These are phyloP conservation scores for Scheffersomyces spartinae DNA, from an alignment of 805 yeast genomes.

Conservation along the genomic window DNA sequence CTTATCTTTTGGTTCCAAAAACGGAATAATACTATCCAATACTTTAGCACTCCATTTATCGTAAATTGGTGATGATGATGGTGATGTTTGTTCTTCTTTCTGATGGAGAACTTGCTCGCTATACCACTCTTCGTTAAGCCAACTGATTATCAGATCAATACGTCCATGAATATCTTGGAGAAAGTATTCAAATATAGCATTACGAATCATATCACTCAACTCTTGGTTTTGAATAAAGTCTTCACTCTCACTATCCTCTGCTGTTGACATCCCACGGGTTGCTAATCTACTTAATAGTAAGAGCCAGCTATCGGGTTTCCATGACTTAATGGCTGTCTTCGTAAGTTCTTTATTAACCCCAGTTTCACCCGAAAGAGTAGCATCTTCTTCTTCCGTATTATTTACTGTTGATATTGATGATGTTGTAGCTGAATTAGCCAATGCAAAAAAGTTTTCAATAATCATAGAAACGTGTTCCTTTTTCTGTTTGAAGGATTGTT, in stretches of 20 bases:
- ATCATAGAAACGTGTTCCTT: conserved; percentile 45
- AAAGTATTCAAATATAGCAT: conserved; percentile 60
- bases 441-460: conserved; percentile 44
- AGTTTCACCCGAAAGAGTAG: conserved; percentile 10
- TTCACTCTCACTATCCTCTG: conserved; percentile 9
- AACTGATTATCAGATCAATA: conserved; percentile 68
- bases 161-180: conserved; percentile 61
- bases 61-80: conserved; percentile 38
- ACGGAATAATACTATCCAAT: conserved; percentile 73
- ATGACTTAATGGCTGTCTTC: conserved; percentile 37
- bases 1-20: conserved; percentile 70
- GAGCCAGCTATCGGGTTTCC: conserved; percentile 67
- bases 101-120: conserved; percentile 37
- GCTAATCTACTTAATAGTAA: conserved; percentile 64
- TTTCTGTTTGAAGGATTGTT: conserved; percentile 36
- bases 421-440: conserved; percentile 16
- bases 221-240: conserved; percentile 20
- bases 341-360: conserved; percentile 41
- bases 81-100: conserved; percentile 9
- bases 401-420: not conserved
- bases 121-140: conserved; percentile 96
- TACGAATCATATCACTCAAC: conserved; percentile 53
- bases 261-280: conserved; percentile 58
- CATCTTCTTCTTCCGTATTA: conserved; percentile 6
- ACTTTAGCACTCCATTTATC: conserved; percentile 58